A percentile compares a stretch with the other conserved stretches of the same genome.
Conservation (phyloP, 768 basidiomycete species). For the Pisolithus albus region DNA sequence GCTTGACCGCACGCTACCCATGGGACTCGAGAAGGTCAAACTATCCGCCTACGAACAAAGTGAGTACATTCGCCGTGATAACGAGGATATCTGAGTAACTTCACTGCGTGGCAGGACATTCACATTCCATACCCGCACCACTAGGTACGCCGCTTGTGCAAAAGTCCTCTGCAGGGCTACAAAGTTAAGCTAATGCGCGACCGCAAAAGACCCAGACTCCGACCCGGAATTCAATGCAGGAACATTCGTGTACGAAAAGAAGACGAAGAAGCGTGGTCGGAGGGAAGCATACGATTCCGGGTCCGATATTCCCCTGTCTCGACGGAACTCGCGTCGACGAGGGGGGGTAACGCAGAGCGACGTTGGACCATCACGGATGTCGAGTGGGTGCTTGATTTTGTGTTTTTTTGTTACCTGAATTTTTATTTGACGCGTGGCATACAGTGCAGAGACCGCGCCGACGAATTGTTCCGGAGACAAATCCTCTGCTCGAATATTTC, state of each 20-base stretch:
- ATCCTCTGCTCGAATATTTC: conserved; percentile 46
- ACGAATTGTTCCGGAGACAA: conserved; percentile 14
- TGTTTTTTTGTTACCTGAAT: background rate
- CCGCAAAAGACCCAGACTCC: conserved; percentile 22
- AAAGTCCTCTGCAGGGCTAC: background rate
- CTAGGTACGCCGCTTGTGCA: conserved; percentile 20
- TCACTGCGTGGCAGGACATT: conserved; percentile 8
- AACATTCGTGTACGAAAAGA: conserved; percentile 23
- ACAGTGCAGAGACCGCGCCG: conserved; percentile 4
- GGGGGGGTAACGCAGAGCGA: conserved; percentile 5
- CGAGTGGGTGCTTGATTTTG: conserved; percentile 7
- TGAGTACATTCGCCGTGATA: conserved; percentile 1
- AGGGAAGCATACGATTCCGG: conserved; percentile 13
- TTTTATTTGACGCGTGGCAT: background rate
- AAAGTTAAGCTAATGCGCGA: background rate
- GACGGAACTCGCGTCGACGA: conserved; percentile 14
- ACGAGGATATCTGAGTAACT: background rate
- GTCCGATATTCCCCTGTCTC: conserved; percentile 3
- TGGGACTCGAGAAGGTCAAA: background rate
- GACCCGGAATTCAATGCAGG: conserved; percentile 30
- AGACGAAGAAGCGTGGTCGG: conserved; percentile 14
- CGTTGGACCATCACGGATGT: conserved; percentile 2
- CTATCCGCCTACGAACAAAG: conserved; percentile 16
- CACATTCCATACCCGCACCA: conserved; percentile 29
- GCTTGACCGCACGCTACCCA: background rate